Conservation (phyloP, 2,329 filamentous ascomycete species). For the Aspergillus sojae region DNA sequence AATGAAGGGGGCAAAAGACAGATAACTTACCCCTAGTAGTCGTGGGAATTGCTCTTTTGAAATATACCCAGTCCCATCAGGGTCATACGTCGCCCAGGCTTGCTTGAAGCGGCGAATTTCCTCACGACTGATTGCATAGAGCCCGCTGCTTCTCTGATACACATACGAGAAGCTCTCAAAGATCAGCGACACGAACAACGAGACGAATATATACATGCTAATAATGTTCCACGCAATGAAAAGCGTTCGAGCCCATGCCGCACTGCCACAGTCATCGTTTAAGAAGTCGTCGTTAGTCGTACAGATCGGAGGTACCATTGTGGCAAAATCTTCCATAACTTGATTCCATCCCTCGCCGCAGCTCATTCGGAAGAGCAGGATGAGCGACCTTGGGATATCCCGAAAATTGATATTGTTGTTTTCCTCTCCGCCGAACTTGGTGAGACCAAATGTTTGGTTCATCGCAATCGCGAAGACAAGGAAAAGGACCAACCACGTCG, state of each 20-base stretch:
- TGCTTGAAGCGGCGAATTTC: conserved; percentile 97
- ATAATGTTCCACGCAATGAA: conserved; percentile 99
- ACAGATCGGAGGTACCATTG: conserved; percentile 77
- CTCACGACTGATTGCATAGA: conserved; percentile 85
- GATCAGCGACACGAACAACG: conserved; percentile 95
- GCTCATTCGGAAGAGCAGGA: conserved; percentile 90
- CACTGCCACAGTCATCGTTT: conserved; percentile 88
- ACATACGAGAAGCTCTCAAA: conserved; percentile 99
- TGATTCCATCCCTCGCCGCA: conserved; percentile 95
- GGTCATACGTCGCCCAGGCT: conserved; percentile 95
- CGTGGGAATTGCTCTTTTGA: conserved; percentile 86
- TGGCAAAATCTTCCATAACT: conserved; percentile 93
- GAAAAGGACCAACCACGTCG: conserved; percentile 97
- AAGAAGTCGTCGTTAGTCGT: conserved; percentile 74
- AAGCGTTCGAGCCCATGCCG: conserved; percentile 80
- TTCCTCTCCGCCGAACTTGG: conserved; percentile 76
- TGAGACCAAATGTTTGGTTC: conserved; percentile 94
- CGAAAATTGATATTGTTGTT: conserved; percentile 85
- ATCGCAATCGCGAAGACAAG: conserved; percentile 94
- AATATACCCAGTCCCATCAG: conserved; percentile 88
- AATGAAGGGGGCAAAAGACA: conserved; percentile 13
- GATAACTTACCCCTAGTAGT: conserved; percentile 69
- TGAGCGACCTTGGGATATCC: conserved; percentile 88
- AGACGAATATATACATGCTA: conserved; percentile 99
- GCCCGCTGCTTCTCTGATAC: conserved; percentile 92